These are phyloP conservation scores for Fusarium sp. DNA, from an alignment of 2,329 filamentous ascomycete genomes.

Conservation along the genomic window DNA sequence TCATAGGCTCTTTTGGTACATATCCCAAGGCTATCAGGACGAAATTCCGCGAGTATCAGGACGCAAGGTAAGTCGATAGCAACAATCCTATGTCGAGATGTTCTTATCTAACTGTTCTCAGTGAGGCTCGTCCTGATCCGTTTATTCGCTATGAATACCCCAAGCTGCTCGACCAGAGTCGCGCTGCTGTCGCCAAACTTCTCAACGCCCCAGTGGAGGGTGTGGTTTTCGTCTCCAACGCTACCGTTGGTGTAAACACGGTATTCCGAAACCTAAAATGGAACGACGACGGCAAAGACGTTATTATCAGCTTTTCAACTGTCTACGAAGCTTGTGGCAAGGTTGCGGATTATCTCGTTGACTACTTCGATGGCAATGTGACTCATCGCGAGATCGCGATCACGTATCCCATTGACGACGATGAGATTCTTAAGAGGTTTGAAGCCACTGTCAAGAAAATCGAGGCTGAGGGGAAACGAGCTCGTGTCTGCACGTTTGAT, in stretches of 20 bases:
- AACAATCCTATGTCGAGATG: not conserved
- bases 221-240: constrained; percentile 84
- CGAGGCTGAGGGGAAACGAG: constrained; percentile 68
- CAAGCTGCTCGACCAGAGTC: constrained; percentile 73
- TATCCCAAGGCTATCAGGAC: constrained; percentile 73
- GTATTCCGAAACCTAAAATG: constrained; percentile 82
- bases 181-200: constrained; percentile 73
- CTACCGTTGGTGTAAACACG: constrained; percentile 81
- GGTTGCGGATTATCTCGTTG: constrained; percentile 76
- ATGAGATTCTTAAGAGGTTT: constrained; percentile 73
- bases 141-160: constrained; percentile 81
- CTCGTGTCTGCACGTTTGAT: constrained; percentile 79
- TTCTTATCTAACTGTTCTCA: constrained; percentile 3
- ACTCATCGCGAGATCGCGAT: constrained; percentile 68
- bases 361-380: constrained; percentile 67
- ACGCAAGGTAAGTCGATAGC: constrained; percentile 54
- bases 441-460: constrained; percentile 66
- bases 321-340: constrained; percentile 85
- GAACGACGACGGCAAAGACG: constrained; percentile 77
- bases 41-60: constrained; percentile 73
- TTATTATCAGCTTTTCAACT: constrained; percentile 82
- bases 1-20: constrained; percentile 80
- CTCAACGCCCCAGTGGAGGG: constrained; percentile 75
- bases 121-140: constrained; percentile 76
- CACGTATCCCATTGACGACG: constrained; percentile 77